Conservation (phyloP, 176 grass and related monocot genomes). For the Oryza longistaminata region DNA sequence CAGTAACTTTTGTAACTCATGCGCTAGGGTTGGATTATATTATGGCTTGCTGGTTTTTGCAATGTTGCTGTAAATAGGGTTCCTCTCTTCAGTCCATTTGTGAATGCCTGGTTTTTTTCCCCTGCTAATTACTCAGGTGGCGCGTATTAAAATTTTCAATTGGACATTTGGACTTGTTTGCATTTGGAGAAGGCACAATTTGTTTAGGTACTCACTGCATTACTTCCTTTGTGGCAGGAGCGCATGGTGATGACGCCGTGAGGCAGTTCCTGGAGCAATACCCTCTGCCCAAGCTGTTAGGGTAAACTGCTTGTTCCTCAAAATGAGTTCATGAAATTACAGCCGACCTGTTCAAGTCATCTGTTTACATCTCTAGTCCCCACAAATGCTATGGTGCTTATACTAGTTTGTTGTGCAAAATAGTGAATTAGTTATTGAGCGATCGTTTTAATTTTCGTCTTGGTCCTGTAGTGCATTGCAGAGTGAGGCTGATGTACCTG, state of each 20-base stretch:
- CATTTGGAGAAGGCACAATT: not conserved
- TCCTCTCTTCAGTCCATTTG: not conserved
- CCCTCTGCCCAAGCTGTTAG: slow-evolving; percentile 63
- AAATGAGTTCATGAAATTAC: not conserved
- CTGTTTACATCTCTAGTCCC: not conserved
- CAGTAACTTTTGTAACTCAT: not conserved
- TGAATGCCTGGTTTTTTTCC: not conserved
- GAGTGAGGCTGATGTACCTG: slow-evolving; percentile 55
- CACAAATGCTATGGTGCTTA: not conserved
- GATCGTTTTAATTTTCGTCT: slow-evolving; percentile 19
- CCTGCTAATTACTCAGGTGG: not conserved
- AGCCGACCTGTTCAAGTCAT: not conserved
- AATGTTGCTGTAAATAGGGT: not conserved
- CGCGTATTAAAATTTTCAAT: not conserved
- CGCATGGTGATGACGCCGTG: slow-evolving; percentile 63
- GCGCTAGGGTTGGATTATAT: not conserved
- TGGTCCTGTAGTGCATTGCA: slow-evolving; percentile 57
- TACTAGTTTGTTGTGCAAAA: not conserved
- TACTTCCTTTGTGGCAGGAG: slow-evolving; percentile 44
- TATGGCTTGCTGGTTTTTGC: not conserved
- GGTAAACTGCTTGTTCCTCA: slow-evolving; percentile 38
- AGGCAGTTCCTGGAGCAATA: slow-evolving; percentile 78
- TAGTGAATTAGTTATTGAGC: not conserved
- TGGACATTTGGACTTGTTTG: not conserved
- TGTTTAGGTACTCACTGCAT: not conserved